phyloP scores from a whole-genome alignment of 2,329 filamentous ascomycete species.

The Periconia sp. region DNA sequence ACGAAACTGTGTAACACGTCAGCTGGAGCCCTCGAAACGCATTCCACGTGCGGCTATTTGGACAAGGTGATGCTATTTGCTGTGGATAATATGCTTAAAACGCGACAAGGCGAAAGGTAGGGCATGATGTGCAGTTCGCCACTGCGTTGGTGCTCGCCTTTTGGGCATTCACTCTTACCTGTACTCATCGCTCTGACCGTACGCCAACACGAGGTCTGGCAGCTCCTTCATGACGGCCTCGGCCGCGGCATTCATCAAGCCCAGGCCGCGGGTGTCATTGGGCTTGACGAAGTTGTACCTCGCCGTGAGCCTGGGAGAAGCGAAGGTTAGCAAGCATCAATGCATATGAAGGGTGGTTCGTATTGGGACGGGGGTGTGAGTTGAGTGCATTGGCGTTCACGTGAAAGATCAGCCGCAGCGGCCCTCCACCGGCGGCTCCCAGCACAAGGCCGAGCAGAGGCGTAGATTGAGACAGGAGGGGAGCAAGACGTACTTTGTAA shows the following conservation, averaged over 20 bases:
- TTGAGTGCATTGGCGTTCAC: not conserved
- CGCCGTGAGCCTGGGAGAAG: slow-evolving; percentile 66
- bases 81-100: slow-evolving; percentile 20
- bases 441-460: slow-evolving; percentile 1
- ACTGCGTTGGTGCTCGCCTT: not conserved
- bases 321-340: slow-evolving; percentile 4
- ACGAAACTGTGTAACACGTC: slow-evolving; percentile 68
- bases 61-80: slow-evolving; percentile 4
- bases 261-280: slow-evolving; percentile 82
- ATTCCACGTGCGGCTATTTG: slow-evolving; percentile 7
- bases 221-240: slow-evolving; percentile 79
- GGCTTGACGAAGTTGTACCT: slow-evolving; percentile 89
- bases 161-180: slow-evolving; percentile 54
- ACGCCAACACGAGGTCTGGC: slow-evolving; percentile 82
- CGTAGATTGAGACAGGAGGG: slow-evolving; percentile 3
- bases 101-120: not conserved
- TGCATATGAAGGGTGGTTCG: not conserved
- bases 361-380: slow-evolving; percentile 1
- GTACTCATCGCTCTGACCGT: slow-evolving; percentile 94
- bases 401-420: slow-evolving; percentile 9
- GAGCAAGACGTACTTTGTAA: slow-evolving; percentile 71
- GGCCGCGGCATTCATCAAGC: slow-evolving; percentile 96
- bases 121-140: not conserved
- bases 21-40: slow-evolving; percentile 23
- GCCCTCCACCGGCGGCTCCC: slow-evolving; percentile 16